Conservation (phyloP, 139 green algal genomes). For the Desmodesmus armatus region DNA sequence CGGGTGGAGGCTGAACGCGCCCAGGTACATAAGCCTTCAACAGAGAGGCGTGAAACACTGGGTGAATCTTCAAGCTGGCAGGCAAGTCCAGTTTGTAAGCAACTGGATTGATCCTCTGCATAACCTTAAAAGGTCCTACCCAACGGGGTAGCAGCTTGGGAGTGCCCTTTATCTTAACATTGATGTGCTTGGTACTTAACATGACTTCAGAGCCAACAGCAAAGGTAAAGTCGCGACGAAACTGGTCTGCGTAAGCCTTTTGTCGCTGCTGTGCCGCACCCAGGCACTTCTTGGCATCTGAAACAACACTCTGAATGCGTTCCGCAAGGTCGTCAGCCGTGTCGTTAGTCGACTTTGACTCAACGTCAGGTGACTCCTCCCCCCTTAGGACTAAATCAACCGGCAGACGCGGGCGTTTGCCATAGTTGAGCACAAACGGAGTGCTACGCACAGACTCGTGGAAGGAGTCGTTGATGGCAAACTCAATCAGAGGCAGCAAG, state of each 20-base stretch:
- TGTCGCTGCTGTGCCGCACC: slow-evolving; percentile 33
- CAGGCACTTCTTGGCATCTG: not conserved
- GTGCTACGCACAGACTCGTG: slow-evolving; percentile 40
- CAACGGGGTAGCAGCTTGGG: slow-evolving; percentile 55
- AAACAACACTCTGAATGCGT: not conserved
- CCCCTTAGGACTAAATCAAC: slow-evolving; percentile 6
- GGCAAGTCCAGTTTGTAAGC: not conserved
- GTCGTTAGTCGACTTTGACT: no score
- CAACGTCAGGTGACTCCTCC: no score
- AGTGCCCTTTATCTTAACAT: not conserved
- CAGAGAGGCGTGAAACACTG: slow-evolving; percentile 13
- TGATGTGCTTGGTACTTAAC: slow-evolving; percentile 33
- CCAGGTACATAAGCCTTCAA: not conserved
- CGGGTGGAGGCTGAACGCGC: slow-evolving; percentile 18
- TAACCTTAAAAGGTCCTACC: not conserved
- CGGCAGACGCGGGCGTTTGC: slow-evolving; percentile 39
- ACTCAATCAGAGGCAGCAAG: slow-evolving; percentile 48
- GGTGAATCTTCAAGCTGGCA: not conserved
- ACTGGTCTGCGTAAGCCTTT: slow-evolving; percentile 25
- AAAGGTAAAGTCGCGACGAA: not conserved
- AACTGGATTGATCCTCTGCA: not conserved
- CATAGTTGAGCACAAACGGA: slow-evolving; percentile 61
- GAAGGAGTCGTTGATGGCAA: slow-evolving; percentile 60
- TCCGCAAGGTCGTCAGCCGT: no score
- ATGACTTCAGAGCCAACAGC: slow-evolving; percentile 54